Conservation (phyloP, 2,329 filamentous ascomycete species). For the Drechslerella coelobrocha region DNA sequence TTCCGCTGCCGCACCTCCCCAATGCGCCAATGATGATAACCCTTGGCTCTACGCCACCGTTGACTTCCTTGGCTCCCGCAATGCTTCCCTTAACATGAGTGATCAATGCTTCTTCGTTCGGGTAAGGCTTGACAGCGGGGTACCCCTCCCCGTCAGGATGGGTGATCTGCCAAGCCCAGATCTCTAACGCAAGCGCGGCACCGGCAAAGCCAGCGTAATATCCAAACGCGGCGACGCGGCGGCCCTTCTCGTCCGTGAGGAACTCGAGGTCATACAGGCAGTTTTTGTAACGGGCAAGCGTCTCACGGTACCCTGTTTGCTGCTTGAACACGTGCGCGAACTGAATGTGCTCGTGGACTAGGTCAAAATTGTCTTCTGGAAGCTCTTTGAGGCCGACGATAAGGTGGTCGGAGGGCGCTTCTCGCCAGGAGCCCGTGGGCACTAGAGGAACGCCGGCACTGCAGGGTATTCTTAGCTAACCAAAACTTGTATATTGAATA, state of each 20-base stretch:
- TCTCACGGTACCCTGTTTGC: conserved; percentile 78
- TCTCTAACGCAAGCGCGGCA: conserved; percentile 75
- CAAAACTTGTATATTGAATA: background rate
- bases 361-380: conserved; percentile 72
- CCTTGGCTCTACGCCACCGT: conserved; percentile 72
- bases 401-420: conserved; percentile 72
- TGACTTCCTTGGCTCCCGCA: conserved; percentile 68
- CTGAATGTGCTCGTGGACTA: conserved; percentile 75
- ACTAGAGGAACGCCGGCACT: conserved; percentile 70
- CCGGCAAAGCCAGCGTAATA: conserved; percentile 79
- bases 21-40: conserved; percentile 84
- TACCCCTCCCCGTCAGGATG: conserved; percentile 67
- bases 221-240: conserved; percentile 73
- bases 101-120: conserved; percentile 76
- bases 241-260: conserved; percentile 73
- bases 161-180: conserved; percentile 82
- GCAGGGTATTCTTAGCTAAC: background rate
- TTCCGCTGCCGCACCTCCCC: conserved; percentile 84
- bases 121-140: conserved; percentile 65
- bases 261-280: conserved; percentile 88
- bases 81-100: conserved; percentile 75
- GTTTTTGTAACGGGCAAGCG: conserved; percentile 80
- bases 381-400: conserved; percentile 81
- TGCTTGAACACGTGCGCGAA: conserved; percentile 79
- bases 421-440: conserved; percentile 70